Percentiles rank a stretch among this genome's conserved stretches.
Conservation (phyloP, 2,329 filamentous ascomycete genomes). For the Fusarium protoensiforme region DNA sequence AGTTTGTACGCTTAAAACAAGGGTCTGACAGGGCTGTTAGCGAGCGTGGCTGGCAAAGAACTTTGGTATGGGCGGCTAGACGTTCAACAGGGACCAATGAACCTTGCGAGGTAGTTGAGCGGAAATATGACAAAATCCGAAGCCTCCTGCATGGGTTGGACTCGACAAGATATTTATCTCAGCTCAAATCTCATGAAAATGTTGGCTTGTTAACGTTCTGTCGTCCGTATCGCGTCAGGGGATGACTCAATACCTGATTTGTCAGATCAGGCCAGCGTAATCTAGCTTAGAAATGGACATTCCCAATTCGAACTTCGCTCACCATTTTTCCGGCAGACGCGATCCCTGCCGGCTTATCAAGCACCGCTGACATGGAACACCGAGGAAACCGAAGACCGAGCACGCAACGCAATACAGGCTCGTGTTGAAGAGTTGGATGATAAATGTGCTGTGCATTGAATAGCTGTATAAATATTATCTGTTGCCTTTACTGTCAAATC, state of each 20-base stretch:
- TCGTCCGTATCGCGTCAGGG: neutral
- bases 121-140: neutral
- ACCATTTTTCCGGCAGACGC: neutral
- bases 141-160: neutral
- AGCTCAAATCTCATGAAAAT: neutral
- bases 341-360: conserved; percentile 19
- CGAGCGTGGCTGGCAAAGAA: neutral
- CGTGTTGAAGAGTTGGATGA: neutral
- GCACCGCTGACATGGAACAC: conserved; percentile 4
- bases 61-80: neutral
- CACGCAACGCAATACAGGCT: conserved; percentile 12
- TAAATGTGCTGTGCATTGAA: neutral
- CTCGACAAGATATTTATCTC: neutral
- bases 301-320: neutral
- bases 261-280: neutral
- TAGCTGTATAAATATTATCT: neutral
- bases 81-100: neutral
- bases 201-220: neutral
- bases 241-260: neutral
- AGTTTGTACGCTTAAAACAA: neutral
- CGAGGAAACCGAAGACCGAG: conserved; percentile 12
- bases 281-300: conserved; percentile 26
- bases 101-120: neutral
- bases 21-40: neutral
- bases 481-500: neutral